Conservation (phyloP, 257 asterid genomes). For the Fraxinus pennsylvanica region DNA sequence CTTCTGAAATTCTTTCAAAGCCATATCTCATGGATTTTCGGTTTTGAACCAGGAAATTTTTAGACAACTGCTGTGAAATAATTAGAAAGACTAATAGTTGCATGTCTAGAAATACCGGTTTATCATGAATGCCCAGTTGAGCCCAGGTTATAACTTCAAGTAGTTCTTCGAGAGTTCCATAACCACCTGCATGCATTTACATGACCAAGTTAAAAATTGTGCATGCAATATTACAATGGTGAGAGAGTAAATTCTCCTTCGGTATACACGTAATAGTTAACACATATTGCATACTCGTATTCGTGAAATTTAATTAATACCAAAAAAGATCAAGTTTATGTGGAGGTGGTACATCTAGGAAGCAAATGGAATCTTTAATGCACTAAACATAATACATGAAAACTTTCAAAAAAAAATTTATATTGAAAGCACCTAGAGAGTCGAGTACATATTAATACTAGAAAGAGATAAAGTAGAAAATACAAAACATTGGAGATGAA, state of each 20-base stretch:
- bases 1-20: background rate
- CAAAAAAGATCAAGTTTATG: background rate
- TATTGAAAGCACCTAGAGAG: background rate
- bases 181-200: slow-evolving; percentile 64
- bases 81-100: background rate
- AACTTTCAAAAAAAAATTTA: too few species aligned
- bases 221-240: background rate
- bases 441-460: too few species aligned
- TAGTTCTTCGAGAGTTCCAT: slow-evolving; percentile 95
- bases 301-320: background rate
- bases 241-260: background rate
- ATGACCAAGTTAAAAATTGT: background rate
- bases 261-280: background rate
- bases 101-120: slow-evolving; percentile 60
- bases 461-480: too few species aligned
- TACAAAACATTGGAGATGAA: background rate
- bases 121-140: slow-evolving; percentile 97
- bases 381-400: too few species aligned
- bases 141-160: slow-evolving; percentile 99
- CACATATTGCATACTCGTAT: background rate
- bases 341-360: background rate
- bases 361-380: background rate
- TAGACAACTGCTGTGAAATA: background rate
- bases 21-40: background rate
- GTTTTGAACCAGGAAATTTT: background rate